A percentile compares a stretch with the other conserved stretches of the same genome.
phyloP scores from a whole-genome alignment of 306 rosid genomes.

The Benincasa hispida region DNA sequence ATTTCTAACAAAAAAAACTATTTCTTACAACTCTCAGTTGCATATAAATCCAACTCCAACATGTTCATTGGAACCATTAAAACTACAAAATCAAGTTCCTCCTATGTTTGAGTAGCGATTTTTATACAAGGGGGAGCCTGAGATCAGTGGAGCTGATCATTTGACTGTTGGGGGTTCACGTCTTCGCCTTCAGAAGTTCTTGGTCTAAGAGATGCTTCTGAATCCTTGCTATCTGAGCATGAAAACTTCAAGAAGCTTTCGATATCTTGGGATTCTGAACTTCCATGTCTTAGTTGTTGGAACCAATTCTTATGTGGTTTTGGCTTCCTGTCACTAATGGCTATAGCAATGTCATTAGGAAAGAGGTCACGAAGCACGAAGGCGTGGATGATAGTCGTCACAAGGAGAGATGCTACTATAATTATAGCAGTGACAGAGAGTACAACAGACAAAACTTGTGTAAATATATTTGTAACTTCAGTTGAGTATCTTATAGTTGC shows the following conservation, averaged over 20 bases:
- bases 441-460: slow-evolving; percentile 38
- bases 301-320: slow-evolving; percentile 48
- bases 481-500: slow-evolving; percentile 76
- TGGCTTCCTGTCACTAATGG: slow-evolving; percentile 61
- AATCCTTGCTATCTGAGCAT: slow-evolving; percentile 16
- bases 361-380: slow-evolving; percentile 63
- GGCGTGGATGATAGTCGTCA: slow-evolving; percentile 55
- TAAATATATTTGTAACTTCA: slow-evolving; percentile 37
- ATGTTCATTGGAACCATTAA: slow-evolving; percentile 48
- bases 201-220: slow-evolving; percentile 28
- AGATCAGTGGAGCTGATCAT: background rate
- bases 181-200: slow-evolving; percentile 1
- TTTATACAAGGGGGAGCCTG: background rate
- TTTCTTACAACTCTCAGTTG: slow-evolving; percentile 4
- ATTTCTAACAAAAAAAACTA: background rate
- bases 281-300: slow-evolving; percentile 26
- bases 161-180: background rate
- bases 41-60: slow-evolving; percentile 12
- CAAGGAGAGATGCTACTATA: slow-evolving; percentile 37
- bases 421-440: slow-evolving; percentile 40
- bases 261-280: slow-evolving; percentile 34
- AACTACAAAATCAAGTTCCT: slow-evolving; percentile 36
- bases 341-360: slow-evolving; percentile 88
- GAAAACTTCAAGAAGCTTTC: slow-evolving; percentile 58
- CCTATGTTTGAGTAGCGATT: slow-evolving; percentile 24